Base-by-base conservation (phyloP, 2,329 filamentous ascomycete genomes). In the Fusarium sp. region DNA sequence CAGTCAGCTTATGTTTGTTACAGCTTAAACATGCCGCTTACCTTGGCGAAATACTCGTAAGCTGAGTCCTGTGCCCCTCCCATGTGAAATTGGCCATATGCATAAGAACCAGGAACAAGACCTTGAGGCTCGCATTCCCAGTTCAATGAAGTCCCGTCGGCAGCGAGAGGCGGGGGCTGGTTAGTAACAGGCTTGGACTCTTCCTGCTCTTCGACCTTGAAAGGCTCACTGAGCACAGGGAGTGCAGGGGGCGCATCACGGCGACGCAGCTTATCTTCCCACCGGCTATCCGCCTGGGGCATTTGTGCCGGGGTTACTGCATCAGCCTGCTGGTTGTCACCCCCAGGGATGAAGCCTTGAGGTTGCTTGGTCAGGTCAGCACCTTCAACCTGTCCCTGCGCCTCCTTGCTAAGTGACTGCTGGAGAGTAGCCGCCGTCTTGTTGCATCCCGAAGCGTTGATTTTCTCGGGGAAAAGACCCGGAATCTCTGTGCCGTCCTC, bases 361-460 rank as follows among this genome's bases (percentile, higher is more conserved):
- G 82, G 79, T 13, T 82, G 75, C 6, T 74, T 66, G 3, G 71
- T 58, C 5, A 79, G 78, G 2, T 80, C 80, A 13, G 80, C 76
- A 1, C 81, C 80, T 25, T 84, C 82, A 6, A 82, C 60, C 61
- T 83, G 82, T 14, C 81, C 73, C 76, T 84, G 81, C 0, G 82
- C 83, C 34, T 82, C 80, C 18, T 76, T 62, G 62, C 82, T 86
- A 18, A 82, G 77, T 25, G 71, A 72, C 57, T 79, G 72, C 7
- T 74, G 66, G 23, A 79, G 48, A 6, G 76, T 76, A 13, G 81
- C 81, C 1, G 86, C 87, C 1, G 89, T 88, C 67, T 84, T 86
- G 78, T 94, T 92, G 81, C 95, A 97, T 6, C 95, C 95, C 30
- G 92, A 93, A 11, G 93, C 92, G 83, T 98, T 94, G 14, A 98